Conservation (phyloP, 2,329 filamentous ascomycete species). For the Claviceps humidiphila region DNA sequence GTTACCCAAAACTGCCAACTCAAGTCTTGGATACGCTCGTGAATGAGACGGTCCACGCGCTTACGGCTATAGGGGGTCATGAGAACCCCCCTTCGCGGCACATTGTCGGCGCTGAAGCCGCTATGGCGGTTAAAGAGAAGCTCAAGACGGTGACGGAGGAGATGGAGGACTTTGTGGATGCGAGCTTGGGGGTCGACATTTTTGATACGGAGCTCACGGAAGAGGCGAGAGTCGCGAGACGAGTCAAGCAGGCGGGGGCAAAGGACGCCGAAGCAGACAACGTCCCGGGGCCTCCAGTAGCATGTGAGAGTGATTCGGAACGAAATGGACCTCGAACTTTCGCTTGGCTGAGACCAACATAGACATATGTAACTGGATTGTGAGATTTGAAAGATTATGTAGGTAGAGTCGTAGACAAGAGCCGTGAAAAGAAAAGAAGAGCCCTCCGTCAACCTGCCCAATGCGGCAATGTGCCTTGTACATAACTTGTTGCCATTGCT, state of each 20-base stretch:
- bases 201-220: slow-evolving; percentile 42
- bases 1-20: slow-evolving; percentile 62
- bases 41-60: slow-evolving; percentile 77
- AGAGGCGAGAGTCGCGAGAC: slow-evolving; percentile 27
- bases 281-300: not conserved
- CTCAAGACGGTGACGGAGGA: slow-evolving; percentile 93
- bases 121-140: slow-evolving; percentile 84
- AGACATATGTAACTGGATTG: no score
- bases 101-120: slow-evolving; percentile 84
- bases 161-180: slow-evolving; percentile 88
- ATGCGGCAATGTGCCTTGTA: no score
- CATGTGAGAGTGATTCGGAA: not conserved
- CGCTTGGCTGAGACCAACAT: no score
- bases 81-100: slow-evolving; percentile 91
- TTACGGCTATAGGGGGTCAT: slow-evolving; percentile 85
- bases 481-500: no score
- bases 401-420: no score
- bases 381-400: no score
- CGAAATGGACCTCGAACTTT: not conserved
- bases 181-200: slow-evolving; percentile 74
- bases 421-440: no score
- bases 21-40: slow-evolving; percentile 61
- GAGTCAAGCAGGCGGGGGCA: slow-evolving; percentile 19
- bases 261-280: slow-evolving; percentile 10
- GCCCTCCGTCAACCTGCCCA: no score